Conservation (phyloP, 2,329 filamentous ascomycete species). For the Cladophialophora yegresii region DNA sequence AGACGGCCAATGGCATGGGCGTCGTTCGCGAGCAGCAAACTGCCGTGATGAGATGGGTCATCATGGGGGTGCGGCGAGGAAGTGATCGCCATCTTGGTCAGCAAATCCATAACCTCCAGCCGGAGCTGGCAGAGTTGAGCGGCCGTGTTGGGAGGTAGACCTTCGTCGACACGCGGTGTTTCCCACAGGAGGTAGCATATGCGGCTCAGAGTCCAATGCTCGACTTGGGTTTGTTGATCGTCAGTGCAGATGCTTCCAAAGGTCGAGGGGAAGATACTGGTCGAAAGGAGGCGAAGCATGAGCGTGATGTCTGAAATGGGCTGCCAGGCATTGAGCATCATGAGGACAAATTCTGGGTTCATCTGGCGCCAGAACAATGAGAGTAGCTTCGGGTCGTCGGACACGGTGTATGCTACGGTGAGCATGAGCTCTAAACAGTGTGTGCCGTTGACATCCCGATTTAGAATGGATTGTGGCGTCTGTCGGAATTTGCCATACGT, state of each 20-base stretch:
- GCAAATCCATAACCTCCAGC: constrained; percentile 48
- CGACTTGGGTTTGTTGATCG: constrained; percentile 46
- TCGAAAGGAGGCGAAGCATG: constrained; percentile 57
- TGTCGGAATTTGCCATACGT: constrained; percentile 44
- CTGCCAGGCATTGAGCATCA: constrained; percentile 61
- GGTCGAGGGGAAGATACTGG: constrained; percentile 55
- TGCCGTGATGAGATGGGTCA: constrained; percentile 62
- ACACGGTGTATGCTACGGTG: constrained; percentile 52
- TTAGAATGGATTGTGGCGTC: constrained; percentile 48
- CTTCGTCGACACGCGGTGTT: constrained; percentile 50
- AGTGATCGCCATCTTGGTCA: constrained; percentile 48
- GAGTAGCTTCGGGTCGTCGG: constrained; percentile 43
- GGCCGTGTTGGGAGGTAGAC: constrained; percentile 43
- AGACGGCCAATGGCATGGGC: constrained; percentile 71
- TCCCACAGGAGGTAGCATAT: constrained; percentile 61
- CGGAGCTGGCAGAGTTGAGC: constrained; percentile 44
- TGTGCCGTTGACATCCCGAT: constrained; percentile 56
- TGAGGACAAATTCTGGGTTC: constrained; percentile 58
- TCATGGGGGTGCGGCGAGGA: constrained; percentile 53
- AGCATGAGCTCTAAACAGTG: constrained; percentile 59
- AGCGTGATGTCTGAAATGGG: constrained; percentile 58
- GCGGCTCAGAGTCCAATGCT: constrained; percentile 57
- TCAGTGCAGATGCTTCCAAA: constrained; percentile 57
- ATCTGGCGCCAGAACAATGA: constrained; percentile 59
- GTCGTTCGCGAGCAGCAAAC: constrained; percentile 67